phyloP scores from a whole-genome alignment of 2,329 filamentous ascomycete species.

The Aurifilum marmelostoma region DNA sequence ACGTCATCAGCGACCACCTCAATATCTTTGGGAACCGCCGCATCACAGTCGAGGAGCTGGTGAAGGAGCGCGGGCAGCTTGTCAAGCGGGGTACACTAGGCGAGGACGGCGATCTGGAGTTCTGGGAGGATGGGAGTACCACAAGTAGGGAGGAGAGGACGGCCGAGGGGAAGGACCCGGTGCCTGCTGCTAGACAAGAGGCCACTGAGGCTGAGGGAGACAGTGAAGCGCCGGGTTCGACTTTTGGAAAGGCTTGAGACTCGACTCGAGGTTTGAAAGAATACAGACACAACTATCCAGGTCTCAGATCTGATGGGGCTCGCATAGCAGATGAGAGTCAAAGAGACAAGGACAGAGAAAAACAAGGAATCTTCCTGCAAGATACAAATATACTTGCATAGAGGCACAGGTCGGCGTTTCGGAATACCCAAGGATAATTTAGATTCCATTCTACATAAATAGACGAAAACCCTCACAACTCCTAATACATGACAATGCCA shows the following conservation, averaged over 20 bases:
- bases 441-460: constrained; percentile 17
- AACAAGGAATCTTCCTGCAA: neutral
- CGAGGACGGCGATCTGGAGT: constrained; percentile 85
- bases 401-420: constrained; percentile 5
- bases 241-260: constrained; percentile 32
- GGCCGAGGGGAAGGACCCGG: constrained; percentile 27
- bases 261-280: no score
- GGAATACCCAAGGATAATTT: constrained; percentile 11
- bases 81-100: constrained; percentile 73
- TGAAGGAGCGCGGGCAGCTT: constrained; percentile 73
- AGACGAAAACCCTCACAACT: constrained; percentile 20
- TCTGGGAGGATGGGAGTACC: constrained; percentile 77
- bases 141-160: constrained; percentile 35
- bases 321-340: neutral
- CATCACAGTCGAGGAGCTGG: constrained; percentile 76
- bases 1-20: constrained; percentile 91
- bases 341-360: neutral
- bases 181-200: constrained; percentile 10
- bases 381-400: neutral
- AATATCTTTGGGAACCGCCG: constrained; percentile 73
- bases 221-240: constrained; percentile 35
- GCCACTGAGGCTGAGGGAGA: constrained; percentile 10
- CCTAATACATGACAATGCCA: neutral
- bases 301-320: neutral
- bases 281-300: neutral